Evolutionary conservation across 2,329 filamentous ascomycete species (phyloP), one percentile per base, ranked within the genome.

Genomic region (Hirsutella thompsonii): DNA sequence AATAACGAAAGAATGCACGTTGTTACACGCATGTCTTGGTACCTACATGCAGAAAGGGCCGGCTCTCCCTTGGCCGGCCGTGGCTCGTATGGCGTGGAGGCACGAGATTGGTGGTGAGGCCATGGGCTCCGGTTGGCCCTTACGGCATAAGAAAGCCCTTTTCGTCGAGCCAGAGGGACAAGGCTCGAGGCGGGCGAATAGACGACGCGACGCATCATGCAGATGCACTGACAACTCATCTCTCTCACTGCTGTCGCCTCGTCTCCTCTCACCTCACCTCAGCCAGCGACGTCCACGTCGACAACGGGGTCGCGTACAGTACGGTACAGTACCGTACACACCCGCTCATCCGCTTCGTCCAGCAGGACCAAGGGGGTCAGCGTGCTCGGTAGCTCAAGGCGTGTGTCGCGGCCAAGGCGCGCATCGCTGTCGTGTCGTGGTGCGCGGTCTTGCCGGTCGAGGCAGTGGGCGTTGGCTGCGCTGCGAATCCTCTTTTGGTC

Each of bases 61-160:
- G 32, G 16, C 32, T 8, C 14, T 34, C 32, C 32, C 18, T 16
- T n/a, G 14, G 13, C 18, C 9, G 14, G 18, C 9, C 23, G 32
- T n/a, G 30, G n/a, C 32, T 1, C 42, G 47, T 46, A 47, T 48
- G 50, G 53, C 53, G 53, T 55, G 53, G 53, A 51, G 43, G 48
- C 46, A 38, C 44, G 44, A 47, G 52, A 55, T 54, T 52, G 50
- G 50, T 33, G 41, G 20, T 18, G 18, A 5, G 20, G 8, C 6
- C 23, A 11, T 11, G 23, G n/a, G 23, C 23, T 26, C 23, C 11
- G 23, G 23, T 26, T 26, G 23, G 23, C 23, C 23, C 8, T 29
- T 29, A 18, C 30, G 30, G 13, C 13, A 33, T 14, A 14, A 33
- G 13, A 33, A 26, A 26, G 23, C 23, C 23, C 23, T 6, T 26